Evolutionary conservation across 129 eudicot species (phyloP).

Genomic region (Lactuca sativa): DNA sequence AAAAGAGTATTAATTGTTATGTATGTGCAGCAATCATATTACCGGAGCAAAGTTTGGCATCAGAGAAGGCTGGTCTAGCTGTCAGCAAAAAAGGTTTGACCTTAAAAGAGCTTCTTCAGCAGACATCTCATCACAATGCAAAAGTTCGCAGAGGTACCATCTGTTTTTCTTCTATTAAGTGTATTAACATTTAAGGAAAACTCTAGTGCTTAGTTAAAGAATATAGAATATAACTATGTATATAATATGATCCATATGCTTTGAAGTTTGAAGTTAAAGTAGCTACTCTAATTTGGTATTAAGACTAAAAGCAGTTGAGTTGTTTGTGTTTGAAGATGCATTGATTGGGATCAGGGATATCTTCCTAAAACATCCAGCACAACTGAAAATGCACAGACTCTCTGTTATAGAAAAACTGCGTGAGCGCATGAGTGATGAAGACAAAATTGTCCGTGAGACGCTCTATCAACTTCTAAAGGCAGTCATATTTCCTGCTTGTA

Average conservation of each 20-base stretch:
- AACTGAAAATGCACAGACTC: conserved; percentile 75
- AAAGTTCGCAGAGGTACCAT: conserved; percentile 83
- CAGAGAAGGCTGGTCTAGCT: conserved; percentile 82
- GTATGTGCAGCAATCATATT: conserved; percentile 68
- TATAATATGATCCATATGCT: not conserved
- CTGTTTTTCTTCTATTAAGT: not conserved
- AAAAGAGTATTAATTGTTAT: not conserved
- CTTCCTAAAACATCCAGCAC: conserved; percentile 64
- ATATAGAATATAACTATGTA: no score
- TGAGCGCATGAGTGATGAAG: conserved; percentile 93
- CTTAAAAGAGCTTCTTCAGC: conserved; percentile 88
- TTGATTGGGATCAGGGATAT: conserved; percentile 77
- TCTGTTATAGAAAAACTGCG: conserved; percentile 87
- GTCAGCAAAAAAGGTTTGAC: conserved; percentile 90
- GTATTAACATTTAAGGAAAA: not conserved
- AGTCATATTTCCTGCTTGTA: conserved; percentile 69
- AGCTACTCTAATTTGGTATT: not conserved
- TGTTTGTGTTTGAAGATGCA: conserved; percentile 61
- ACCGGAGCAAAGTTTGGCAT: conserved; percentile 91
- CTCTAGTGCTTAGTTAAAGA: not conserved
- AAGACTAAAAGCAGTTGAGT: conserved; percentile 1
- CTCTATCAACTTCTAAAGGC: conserved; percentile 82
- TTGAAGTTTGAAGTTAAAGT: conserved; percentile 7
- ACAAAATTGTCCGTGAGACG: conserved; percentile 84
- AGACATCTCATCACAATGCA: conserved; percentile 84